Evolutionary conservation across 345 rosid genomes (phyloP), one percentile per base, ranked within the genome.

Genomic region (Linum lewisii): DNA sequence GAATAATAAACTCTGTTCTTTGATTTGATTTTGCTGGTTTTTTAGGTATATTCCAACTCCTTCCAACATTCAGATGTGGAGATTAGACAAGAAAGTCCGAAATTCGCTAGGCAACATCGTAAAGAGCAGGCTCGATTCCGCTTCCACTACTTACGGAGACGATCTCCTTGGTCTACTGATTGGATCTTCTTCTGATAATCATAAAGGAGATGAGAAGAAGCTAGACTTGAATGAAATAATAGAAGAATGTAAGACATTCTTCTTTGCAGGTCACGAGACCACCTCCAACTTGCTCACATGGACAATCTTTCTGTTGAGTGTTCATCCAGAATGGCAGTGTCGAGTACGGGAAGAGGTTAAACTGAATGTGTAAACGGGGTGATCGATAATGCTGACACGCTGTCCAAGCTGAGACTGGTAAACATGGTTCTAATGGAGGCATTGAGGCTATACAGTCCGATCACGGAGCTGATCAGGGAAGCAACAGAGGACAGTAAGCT

Each of bases 201-300:
- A 10, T 15, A 64, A 69, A 37, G 24, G 24, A 7, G 52, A 5
- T 4, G 44, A 19, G 29, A 58, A 37, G 21, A 77, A 63, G 34
- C 23, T 78, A 65, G 78, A 8, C 58, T 72, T 63, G 58, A 42
- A 64, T 51, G 73, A 64, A 8, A 54, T 65, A 7, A 80, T 92
- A 50, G 97, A 88, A 68, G 95, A 92, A 67, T 92, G 98, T 75
- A 86, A 88, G 67, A 83, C 84, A 60, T 92, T 92, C 67, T 88
- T 92, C 77, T 88, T 92, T 51, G 95, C 98, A 49, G 97, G 98
- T 36, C 86, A 92, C 66, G 95, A 81, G 68, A 86, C 98, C 72
- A 84, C 97, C 19, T 76, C 97, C 23, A 84, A 79, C 63, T 24
- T 92, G 77, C 82, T 83, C 77, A 88, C 95, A 73, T 88, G 97